A percentile compares a stretch with the other conserved stretches of the same genome.
Evolutionary conservation across 768 basidiomycete species (phyloP).

Genomic region (Panus rudis): DNA sequence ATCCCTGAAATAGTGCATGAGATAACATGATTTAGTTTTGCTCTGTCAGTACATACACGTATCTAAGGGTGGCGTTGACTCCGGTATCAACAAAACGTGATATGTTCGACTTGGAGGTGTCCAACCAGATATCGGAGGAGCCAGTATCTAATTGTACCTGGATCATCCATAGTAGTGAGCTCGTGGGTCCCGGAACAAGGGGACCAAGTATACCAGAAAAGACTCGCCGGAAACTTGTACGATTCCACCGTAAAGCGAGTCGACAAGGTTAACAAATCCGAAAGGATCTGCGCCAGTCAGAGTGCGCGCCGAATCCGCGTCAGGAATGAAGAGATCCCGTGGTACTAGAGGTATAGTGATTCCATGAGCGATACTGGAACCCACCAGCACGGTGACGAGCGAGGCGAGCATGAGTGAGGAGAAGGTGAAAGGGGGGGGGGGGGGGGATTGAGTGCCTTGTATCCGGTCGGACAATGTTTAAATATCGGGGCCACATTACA

Average conservation of each 20-base stretch:
- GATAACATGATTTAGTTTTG: too few relatives aligned
- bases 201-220: not conserved
- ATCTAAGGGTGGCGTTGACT: not conserved
- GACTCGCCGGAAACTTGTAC: not conserved
- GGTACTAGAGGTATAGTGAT: not conserved
- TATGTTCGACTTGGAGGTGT: not conserved
- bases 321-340: too few relatives aligned
- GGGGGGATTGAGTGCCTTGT: too few relatives aligned
- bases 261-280: not conserved
- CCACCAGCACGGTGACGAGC: too few relatives aligned
- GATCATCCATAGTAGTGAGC: too few relatives aligned
- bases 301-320: not conserved
- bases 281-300: not conserved
- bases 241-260: not conserved
- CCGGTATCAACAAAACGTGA: not conserved
- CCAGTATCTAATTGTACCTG: slow-evolving; percentile 14
- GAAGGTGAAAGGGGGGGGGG: too few relatives aligned
- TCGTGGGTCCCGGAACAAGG: too few relatives aligned
- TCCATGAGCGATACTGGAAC: not conserved
- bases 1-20: not conserved
- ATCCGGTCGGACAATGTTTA: too few relatives aligned
- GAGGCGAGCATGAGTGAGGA: too few relatives aligned
- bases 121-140: slow-evolving; percentile 10
- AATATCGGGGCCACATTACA: too few relatives aligned
- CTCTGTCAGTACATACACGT: slow-evolving; percentile 1